Evolutionary conservation across 768 basidiomycete genomes (phyloP), one percentile per base, ranked within the genome.

Genomic region (Podaxis pistillaris): DNA sequence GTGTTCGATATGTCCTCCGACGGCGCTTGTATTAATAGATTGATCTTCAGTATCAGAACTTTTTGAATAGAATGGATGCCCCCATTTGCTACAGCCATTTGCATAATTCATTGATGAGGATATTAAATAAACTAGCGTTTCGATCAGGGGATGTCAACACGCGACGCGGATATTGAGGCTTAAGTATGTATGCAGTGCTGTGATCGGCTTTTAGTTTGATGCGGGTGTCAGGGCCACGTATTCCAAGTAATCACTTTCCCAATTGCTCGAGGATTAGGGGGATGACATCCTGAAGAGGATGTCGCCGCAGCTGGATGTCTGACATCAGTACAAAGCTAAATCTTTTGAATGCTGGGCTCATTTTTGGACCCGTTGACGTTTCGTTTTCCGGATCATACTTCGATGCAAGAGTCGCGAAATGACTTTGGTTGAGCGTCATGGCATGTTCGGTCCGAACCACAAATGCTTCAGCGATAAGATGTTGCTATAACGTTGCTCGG

Each of bases 171-270:
- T 54, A 22, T 36, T 22, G 59, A 30, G 50, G 19, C 7, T 33
- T 33, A 1, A 33, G 30, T 33, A 8, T 59, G 47, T 12, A 38
- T 51, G 58, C 49, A 38, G 58, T 51, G 58, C 37, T 36, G 30
- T 61, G 53, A 61, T 47, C 52, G 60, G 60, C n/a, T 46, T 61
- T 58, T n/a, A 13, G 28, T 33, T 44, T 55, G 60, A 55, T 50
- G 58, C 4, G 33, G 24, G 19, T 41, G 38, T 30, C n/a, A 36
- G 7, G 17, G 44, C 44, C 44, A 17, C 44, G 3, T 19, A 46
- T 7, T 46, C 17, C 15, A n/a, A n/a, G 19, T 46, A 46, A 46
- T 46, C 6, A 5, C 40, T 8, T 33, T 33, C 30, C 30, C 30
- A 33, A 41, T 12, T 41, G 19, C 44, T 46, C 4, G 17, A 15